Evolutionary conservation across 75 land plant genomes (phyloP).

Genomic region (Larix kaempferi): DNA sequence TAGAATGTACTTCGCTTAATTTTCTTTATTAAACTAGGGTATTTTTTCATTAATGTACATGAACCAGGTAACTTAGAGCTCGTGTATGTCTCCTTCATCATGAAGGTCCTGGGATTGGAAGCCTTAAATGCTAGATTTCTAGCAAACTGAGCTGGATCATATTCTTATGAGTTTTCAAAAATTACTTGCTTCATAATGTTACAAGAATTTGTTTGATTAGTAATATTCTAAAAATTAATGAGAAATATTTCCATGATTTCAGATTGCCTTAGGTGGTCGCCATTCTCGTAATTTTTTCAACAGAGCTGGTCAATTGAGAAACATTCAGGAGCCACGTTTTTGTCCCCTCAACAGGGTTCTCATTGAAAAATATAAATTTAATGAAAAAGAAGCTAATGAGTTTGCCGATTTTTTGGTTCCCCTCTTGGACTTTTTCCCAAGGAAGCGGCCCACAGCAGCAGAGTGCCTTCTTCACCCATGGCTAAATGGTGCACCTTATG

Average conservation of each 20-base stretch:
- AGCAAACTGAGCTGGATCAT: too few relatives aligned
- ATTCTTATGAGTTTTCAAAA: too few relatives aligned
- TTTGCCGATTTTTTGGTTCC: constrained; percentile 79
- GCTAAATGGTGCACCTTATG: constrained; percentile 54
- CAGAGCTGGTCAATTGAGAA: constrained; percentile 70
- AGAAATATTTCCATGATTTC: constrained; percentile 6
- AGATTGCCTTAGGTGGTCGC: constrained; percentile 75
- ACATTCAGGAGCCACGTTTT: constrained; percentile 42
- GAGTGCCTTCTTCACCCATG: constrained; percentile 78
- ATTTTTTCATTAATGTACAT: too few relatives aligned
- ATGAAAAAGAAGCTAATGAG: constrained; percentile 68
- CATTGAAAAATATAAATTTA: constrained; percentile 55
- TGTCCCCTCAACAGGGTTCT: constrained; percentile 74
- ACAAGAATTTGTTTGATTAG: neutral
- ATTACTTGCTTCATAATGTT: neutral
- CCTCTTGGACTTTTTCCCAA: constrained; percentile 69
- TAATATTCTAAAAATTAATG: neutral
- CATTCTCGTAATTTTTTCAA: constrained; percentile 72
- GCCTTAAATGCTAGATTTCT: too few relatives aligned
- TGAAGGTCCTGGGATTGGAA: too few relatives aligned
- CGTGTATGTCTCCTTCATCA: too few relatives aligned
- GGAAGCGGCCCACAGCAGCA: constrained; percentile 73
- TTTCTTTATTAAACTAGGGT: too few relatives aligned
- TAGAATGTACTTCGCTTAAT: too few relatives aligned
- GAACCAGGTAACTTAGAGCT: too few relatives aligned